Evolutionary conservation across 2,329 filamentous ascomycete species (phyloP), one percentile per base, ranked within the genome.

Genomic region (Teratosphaeria nubilosa): DNA sequence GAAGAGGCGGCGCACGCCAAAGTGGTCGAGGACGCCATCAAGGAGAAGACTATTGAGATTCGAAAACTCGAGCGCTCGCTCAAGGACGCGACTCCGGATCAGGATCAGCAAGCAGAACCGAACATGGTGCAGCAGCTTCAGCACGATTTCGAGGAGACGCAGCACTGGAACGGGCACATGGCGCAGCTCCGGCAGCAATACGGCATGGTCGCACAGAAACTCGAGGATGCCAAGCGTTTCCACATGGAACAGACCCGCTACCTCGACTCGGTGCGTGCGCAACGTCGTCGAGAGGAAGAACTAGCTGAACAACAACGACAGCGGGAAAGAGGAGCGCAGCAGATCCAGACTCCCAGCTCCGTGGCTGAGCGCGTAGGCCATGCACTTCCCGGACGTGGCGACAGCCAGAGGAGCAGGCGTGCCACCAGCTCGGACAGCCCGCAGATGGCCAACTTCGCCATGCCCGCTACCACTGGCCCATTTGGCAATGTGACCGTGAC

Each of bases 11-110:
- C 73, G 25, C 65, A 75, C 13, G 80, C 84, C 72, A 84, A 81
- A 37, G 76, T 81, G 34, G 76, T 92, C 55, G 89, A 94, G 70
- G 81, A 87, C 9, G 86, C 89, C 61, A 80, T 94, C 30, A 86
- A 84, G 63, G 81, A 88, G 60, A 88, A 86, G 65, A 82, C 84
- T n/a, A 77, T 78, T 25, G 82, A 86, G 63, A 82, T 92, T 63
- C 89, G 90, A 69, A 81, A 85, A 55, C 78, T 91, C 27, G 89
- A 94, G 69, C 86, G 63, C 77, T 84, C 59, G 5, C 64, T 70
- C 54, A 86, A 86, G 70, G 82, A 80, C 58, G 78, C 84, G 13
- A 80, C 82, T 1, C 68, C 71, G 2, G 60, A 62, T 24, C 61
- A 58, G 13, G 60, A 63, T 22, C 62, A 60, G 13, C 59, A 61